Evolutionary conservation across 345 rosid species (phyloP).

Genomic region (Triadica sebifera): DNA sequence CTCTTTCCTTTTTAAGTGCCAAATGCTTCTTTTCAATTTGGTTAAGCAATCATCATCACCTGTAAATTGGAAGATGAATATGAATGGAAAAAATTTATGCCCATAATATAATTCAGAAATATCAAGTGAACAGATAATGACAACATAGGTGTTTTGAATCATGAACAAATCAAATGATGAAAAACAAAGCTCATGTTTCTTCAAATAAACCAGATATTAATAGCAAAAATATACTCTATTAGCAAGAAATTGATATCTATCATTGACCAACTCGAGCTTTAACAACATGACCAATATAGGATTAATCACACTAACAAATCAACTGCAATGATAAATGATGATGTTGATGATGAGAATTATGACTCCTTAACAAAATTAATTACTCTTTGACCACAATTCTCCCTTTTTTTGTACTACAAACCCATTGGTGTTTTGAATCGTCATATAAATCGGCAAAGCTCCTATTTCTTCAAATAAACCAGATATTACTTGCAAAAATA

Average conservation of each 20-base stretch:
- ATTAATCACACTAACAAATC: not conserved
- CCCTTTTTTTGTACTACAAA: not conserved
- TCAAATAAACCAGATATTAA: not conserved
- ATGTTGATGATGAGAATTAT: not conserved
- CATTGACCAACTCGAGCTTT: constrained; percentile 8
- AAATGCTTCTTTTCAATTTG: constrained; percentile 14
- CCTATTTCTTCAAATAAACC: too few relatives aligned
- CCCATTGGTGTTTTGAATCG: too few relatives aligned
- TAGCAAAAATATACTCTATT: not conserved
- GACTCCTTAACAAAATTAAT: constrained; percentile 1
- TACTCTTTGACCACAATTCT: constrained; percentile 10
- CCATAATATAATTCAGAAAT: constrained; percentile 10
- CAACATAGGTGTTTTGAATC: not conserved
- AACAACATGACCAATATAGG: not conserved
- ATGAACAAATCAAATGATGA: constrained; percentile 4
- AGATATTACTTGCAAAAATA: not conserved
- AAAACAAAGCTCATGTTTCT: constrained; percentile 13
- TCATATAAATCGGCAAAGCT: too few relatives aligned
- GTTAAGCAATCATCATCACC: constrained; percentile 31
- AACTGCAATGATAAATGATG: not conserved
- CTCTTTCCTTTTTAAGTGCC: constrained; percentile 32
- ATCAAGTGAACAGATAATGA: constrained; percentile 11
- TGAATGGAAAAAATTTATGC: not conserved
- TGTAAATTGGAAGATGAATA: constrained; percentile 26
- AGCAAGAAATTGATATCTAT: not conserved